A percentile compares a stretch with the other conserved stretches of the same genome.
These are phyloP conservation scores for Colletotrichum musae DNA, from an alignment of 2,329 filamentous ascomycete genomes.

Conservation along the genomic window DNA sequence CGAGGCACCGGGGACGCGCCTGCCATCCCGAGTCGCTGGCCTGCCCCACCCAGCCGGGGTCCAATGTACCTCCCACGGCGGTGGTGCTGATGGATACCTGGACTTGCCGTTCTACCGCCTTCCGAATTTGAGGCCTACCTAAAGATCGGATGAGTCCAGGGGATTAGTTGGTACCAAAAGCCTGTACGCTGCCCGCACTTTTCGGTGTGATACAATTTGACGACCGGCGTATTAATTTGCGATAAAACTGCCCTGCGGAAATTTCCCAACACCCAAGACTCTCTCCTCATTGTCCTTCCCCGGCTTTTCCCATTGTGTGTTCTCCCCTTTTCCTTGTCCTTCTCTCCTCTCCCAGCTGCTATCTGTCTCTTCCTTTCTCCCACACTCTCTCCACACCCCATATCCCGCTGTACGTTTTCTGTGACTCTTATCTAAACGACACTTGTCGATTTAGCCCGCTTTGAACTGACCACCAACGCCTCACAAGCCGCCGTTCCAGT, in stretches of 20 bases:
- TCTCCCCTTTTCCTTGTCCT: conserved; percentile 13
- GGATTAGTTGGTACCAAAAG: conserved; percentile 7
- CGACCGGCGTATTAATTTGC: conserved; percentile 30
- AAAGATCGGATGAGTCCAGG: conserved; percentile 36
- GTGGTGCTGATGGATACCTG: neutral
- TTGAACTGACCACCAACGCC: conserved; percentile 21
- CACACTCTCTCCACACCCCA: neutral
- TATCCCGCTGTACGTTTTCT: neutral
- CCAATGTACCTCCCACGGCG: neutral
- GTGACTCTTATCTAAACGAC: neutral
- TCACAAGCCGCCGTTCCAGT: conserved; percentile 1
- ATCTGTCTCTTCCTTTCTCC: neutral
- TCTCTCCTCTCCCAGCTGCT: neutral
- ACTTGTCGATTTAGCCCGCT: neutral
- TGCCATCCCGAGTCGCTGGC: conserved; percentile 25
- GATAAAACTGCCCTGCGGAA: conserved; percentile 38
- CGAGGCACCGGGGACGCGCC: conserved; percentile 14
- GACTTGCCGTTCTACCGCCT: conserved; percentile 30
- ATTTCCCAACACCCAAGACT: conserved; percentile 24
- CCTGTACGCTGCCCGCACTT: conserved; percentile 13
- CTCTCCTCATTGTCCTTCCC: conserved; percentile 2
- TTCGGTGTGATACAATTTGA: conserved; percentile 23
- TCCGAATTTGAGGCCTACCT: conserved; percentile 2
- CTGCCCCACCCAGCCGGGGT: conserved; percentile 2
- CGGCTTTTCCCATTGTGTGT: conserved; percentile 6